phyloP scores from a whole-genome alignment of 83 land plant genomes.

The Diphasiastrum complanatum region DNA sequence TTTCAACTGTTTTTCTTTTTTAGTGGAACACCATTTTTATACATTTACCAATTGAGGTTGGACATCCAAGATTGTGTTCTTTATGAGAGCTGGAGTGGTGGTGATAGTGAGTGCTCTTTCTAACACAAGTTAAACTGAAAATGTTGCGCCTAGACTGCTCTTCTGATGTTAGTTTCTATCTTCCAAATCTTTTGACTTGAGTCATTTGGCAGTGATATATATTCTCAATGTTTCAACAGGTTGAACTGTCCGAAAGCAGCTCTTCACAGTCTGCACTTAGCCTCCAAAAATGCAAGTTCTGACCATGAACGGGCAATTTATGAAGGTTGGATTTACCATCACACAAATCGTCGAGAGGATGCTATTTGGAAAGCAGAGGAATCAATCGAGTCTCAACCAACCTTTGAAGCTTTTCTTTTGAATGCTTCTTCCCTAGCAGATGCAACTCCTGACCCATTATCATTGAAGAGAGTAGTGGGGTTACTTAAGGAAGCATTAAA shows the following conservation, averaged over 20 bases:
- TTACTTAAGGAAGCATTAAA: constrained; percentile 79
- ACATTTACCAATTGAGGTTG: no score
- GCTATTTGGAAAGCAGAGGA: constrained; percentile 83
- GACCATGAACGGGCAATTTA: constrained; percentile 79
- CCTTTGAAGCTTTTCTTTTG: constrained; percentile 86
- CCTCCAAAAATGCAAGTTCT: constrained; percentile 56
- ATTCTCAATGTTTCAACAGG: no score
- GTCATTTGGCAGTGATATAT: no score
- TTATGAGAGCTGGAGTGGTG: no score
- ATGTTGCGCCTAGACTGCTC: no score
- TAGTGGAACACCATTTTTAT: no score
- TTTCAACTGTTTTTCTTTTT: no score
- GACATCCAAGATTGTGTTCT: no score
- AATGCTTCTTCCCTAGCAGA: constrained; percentile 91
- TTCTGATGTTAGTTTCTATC: no score
- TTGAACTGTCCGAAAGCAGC: constrained; percentile 91
- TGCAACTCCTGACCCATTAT: constrained; percentile 50
- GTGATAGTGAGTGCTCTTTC: no score
- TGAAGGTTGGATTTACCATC: constrained; percentile 95
- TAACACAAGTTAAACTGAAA: no score
- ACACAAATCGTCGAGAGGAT: constrained; percentile 85
- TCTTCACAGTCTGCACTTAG: constrained; percentile 75
- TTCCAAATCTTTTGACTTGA: background rate
- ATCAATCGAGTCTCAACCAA: constrained; percentile 67
- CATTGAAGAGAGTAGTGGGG: constrained; percentile 56